Evolutionary conservation across 2,329 filamentous ascomycete species (phyloP), one percentile per base, ranked within the genome.

Genomic region (Colletotrichum navitas): DNA sequence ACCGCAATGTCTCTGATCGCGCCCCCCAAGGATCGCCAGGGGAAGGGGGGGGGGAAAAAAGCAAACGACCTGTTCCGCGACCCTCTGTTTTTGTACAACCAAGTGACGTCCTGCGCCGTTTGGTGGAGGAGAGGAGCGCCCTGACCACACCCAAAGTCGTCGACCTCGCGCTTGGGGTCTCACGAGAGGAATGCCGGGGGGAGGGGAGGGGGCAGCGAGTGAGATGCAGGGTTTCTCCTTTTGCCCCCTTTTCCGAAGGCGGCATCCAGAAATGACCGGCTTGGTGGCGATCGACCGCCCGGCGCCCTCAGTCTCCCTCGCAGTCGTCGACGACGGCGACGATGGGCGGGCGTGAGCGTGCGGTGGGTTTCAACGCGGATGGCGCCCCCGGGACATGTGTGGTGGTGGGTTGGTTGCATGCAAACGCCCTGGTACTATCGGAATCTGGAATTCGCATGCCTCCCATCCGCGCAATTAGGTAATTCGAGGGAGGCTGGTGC

Each of bases 141-240:
- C 56, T 66, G 68, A 71, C 59, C 54, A 71, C 68, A 71, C 54
- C 54, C 65, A 71, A 71, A 68, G 24, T 60, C 43, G 16, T 51
- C 63, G 34, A 51, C 63, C 26, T 24, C 18, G 32, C 16, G 10
- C 24, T 26, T 3, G 14, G 4, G 8, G 39, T 64, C 39, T 41
- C 24, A 29, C 12, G 26, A 12, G n/a, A 21, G 45, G 45, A 52
- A 51, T 16, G 60, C n/a, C 10, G 41, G n/a, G n/a, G n/a, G n/a
- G n/a, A n/a, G n/a, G 58, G 6, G 43, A 21, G 41, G 58, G 2
- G 21, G 45, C 6, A 24, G 58, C 39, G 34, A 61, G 36, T 11
- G n/a, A 16, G n/a, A 26, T 26, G 55, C 21, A 43, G 8, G 26
- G n/a, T 36, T 34, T 4, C 58, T 18, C 26, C 12, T 4, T 1